phyloP scores from a whole-genome alignment of 495 filamentous ascomycete genomes.

The Xylaria venustula region DNA sequence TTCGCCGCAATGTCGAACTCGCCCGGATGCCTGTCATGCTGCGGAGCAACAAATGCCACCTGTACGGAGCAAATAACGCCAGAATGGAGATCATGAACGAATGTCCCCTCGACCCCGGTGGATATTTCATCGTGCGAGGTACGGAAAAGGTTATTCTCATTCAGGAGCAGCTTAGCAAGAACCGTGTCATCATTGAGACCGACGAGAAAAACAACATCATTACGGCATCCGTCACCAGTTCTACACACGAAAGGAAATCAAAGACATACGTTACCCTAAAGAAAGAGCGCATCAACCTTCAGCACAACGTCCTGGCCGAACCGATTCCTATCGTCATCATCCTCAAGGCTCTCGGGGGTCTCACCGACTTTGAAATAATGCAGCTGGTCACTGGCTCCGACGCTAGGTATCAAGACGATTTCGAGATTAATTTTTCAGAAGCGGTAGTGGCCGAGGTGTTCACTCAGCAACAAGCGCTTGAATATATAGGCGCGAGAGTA shows the following conservation, averaged over 20 bases:
- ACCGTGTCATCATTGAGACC: constrained; percentile 93
- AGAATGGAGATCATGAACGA: constrained; percentile 88
- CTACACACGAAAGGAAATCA: constrained; percentile 93
- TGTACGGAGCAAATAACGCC: constrained; percentile 73
- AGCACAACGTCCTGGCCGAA: constrained; percentile 90
- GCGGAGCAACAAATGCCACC: constrained; percentile 85
- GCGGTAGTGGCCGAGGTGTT: constrained; percentile 74
- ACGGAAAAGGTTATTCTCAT: constrained; percentile 97
- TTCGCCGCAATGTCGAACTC: constrained; percentile 69
- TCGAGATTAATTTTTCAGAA: constrained; percentile 92
- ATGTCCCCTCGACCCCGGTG: constrained; percentile 92
- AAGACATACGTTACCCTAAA: constrained; percentile 94
- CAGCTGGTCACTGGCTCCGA: constrained; percentile 83
- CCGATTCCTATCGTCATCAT: constrained; percentile 89
- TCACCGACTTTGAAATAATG: constrained; percentile 91
- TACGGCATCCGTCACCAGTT: constrained; percentile 97
- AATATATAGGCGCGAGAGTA: constrained; percentile 81
- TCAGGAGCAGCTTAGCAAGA: constrained; percentile 97
- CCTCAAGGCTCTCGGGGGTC: constrained; percentile 89
- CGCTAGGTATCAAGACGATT: constrained; percentile 84
- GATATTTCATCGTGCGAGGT: constrained; percentile 86
- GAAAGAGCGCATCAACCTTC: constrained; percentile 83
- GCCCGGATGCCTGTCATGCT: constrained; percentile 96
- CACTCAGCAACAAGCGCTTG: constrained; percentile 92
- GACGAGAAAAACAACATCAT: constrained; percentile 86